A percentile compares a stretch with the other conserved stretches of the same genome.
Conservation (phyloP, 1,284 basidiomycete genomes). For the Puccinia brachypodii region DNA sequence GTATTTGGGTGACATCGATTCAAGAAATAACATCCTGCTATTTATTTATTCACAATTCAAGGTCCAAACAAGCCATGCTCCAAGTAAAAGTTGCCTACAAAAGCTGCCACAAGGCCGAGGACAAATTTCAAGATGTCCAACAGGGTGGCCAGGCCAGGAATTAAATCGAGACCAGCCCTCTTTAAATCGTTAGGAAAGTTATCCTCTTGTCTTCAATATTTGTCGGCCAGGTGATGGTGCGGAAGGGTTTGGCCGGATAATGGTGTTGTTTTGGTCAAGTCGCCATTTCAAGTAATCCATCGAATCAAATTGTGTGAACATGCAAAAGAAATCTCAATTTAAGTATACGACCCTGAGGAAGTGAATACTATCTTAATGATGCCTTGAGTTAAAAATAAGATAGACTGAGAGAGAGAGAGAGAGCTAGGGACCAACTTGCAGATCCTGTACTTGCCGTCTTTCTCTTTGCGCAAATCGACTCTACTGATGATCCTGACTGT, state of each 20-base stretch:
- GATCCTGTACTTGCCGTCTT: constrained; percentile 32
- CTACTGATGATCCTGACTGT: constrained; percentile 19
- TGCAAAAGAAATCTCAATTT: neutral
- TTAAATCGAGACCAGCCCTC: neutral
- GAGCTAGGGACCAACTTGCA: constrained; percentile 19
- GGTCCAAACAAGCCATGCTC: constrained; percentile 25
- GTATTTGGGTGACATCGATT: too few relatives aligned
- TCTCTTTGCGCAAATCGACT: constrained; percentile 26
- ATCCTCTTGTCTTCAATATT: constrained; percentile 21
- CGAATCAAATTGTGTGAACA: neutral
- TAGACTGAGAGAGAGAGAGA: neutral
- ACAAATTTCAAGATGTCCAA: neutral
- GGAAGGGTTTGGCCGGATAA: neutral
- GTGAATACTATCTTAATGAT: neutral
- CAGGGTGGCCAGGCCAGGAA: neutral
- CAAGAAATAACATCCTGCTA: too few relatives aligned
- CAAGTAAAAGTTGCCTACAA: constrained; percentile 8
- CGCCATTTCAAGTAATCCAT: neutral
- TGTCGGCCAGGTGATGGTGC: too few relatives aligned
- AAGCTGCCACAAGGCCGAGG: neutral
- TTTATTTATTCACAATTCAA: too few relatives aligned
- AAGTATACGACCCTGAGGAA: neutral
- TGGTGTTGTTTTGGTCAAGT: neutral
- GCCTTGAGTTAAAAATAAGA: neutral
- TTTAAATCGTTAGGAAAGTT: constrained; percentile 27